Conservation (phyloP, 768 basidiomycete genomes). For the Mycena pura region DNA sequence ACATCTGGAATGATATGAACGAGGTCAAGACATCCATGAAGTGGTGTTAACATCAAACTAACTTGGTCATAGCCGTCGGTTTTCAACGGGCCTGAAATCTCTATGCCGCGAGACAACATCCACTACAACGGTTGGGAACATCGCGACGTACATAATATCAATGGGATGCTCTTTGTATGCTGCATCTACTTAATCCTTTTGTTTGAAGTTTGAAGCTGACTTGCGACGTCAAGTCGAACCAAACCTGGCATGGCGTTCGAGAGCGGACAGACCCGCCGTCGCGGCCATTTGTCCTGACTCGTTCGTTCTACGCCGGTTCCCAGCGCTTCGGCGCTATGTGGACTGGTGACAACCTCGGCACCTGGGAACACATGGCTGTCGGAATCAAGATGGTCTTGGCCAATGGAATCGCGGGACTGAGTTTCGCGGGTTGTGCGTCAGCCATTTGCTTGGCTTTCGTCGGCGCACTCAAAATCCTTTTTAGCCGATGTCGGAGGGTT, state of each 20-base stretch:
- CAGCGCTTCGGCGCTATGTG: slow-evolving; percentile 97
- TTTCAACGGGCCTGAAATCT: slow-evolving; percentile 98
- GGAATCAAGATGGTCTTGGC: slow-evolving; percentile 93
- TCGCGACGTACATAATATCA: slow-evolving; percentile 95
- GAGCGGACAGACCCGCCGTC: slow-evolving; percentile 76
- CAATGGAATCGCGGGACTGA: slow-evolving; percentile 88
- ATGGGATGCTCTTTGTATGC: slow-evolving; percentile 90
- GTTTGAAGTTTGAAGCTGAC: background rate
- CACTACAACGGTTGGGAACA: slow-evolving; percentile 98
- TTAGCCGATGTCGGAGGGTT: slow-evolving; percentile 98
- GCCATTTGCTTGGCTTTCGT: background rate
- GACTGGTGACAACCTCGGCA: slow-evolving; percentile 98
- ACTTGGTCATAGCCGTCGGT: slow-evolving; percentile 77
- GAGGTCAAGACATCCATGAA: slow-evolving; percentile 61
- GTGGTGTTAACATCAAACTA: slow-evolving; percentile 3
- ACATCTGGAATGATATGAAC: slow-evolving; percentile 99
- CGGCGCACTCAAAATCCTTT: slow-evolving; percentile 6
- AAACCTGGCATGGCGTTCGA: slow-evolving; percentile 81
- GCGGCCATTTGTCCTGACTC: slow-evolving; percentile 94
- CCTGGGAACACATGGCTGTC: slow-evolving; percentile 97
- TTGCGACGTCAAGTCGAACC: slow-evolving; percentile 67
- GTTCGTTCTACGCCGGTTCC: slow-evolving; percentile 94
- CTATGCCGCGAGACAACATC: slow-evolving; percentile 68
- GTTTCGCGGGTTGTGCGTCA: slow-evolving; percentile 85
- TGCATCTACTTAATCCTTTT: background rate